Evolutionary conservation across 23 red algal species (phyloP).

Genomic region (Gracilaria vermiculophylla): DNA sequence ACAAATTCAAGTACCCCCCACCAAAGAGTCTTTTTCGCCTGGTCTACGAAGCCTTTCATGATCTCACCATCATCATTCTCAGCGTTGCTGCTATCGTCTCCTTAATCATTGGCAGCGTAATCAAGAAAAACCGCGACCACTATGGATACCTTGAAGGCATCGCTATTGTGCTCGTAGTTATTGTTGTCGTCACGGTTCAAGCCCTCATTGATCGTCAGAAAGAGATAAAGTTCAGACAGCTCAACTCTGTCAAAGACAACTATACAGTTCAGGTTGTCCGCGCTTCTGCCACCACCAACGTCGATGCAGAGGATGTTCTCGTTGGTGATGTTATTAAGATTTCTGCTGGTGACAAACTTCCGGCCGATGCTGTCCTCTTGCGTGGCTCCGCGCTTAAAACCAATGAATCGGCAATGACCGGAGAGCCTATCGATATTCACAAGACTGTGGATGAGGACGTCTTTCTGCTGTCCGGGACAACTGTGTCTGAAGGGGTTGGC

Average conservation of each 20-base stretch:
- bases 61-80: conserved; percentile 85
- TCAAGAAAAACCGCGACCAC: conserved; percentile 66
- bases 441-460: conserved; percentile 67
- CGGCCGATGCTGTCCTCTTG: conserved; percentile 80
- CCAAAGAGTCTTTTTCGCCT: conserved; percentile 66
- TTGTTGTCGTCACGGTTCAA: conserved; percentile 76
- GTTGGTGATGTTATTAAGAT: conserved; percentile 94
- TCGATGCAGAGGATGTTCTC: conserved; percentile 53
- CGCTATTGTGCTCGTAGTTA: conserved; percentile 87
- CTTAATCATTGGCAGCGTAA: conserved; percentile 62
- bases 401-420: conserved; percentile 93
- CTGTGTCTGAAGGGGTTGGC: conserved; percentile 81
- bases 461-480: conserved; percentile 91
- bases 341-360: conserved; percentile 78
- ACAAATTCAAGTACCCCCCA: conserved; percentile 80
- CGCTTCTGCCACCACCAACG: conserved; percentile 10
- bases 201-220: conserved; percentile 74
- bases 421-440: conserved; percentile 74
- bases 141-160: conserved; percentile 91
- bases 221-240: conserved; percentile 84
- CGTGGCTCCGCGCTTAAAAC: conserved; percentile 68
- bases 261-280: conserved; percentile 78
- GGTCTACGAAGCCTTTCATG: conserved; percentile 71
- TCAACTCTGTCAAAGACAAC: conserved; percentile 89
- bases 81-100: conserved; percentile 70